Base-by-base conservation (phyloP, 1,139 yeast species). In the Pichia sp. region DNA sequence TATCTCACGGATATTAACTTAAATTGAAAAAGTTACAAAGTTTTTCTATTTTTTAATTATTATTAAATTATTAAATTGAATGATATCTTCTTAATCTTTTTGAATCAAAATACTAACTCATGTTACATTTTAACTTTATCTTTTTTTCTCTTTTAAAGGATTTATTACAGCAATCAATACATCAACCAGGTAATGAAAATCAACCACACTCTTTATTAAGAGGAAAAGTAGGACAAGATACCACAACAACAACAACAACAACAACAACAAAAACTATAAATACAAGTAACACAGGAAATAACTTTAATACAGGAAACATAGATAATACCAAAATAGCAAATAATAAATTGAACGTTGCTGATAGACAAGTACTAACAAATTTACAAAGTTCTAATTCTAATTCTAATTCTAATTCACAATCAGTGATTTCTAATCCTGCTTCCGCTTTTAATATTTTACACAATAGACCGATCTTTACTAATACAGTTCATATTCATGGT, bases 171-270 rank as follows among this genome's bases (percentile, higher is more conserved):
- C 32, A 16, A 20, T 12, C 4, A 9, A 20, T 12, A 9, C 20
- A 31, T 31, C 35, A 32, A 23, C 3, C 55, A 31, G 60, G 57
- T 28, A 59, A 58, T 31, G 63, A 58, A 46, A 59, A 59, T 37
- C 40, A 45, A 26, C 46, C 34, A 12, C 45, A 42, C 4, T n/a
- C 41, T 11, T 20, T 39, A 23, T 16, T 43, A 7, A 38, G 32
- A 24, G 44, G 20, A 22, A 43, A 41, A 22, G 16, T 16, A 16
- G 34, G 35, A 20, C 33, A 23, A 24, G 45, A 25, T n/a, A 33
- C 39, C 29, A 30, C 30, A 20, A 10, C 39, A 35, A 35, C 39
- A 36, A 26, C 22, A 16, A 16, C 16, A 16, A 16, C 16, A 20
- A 10, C 39, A 35, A 35, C 39, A 36, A 26, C 22, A 16, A 16